Evolutionary conservation across 2,329 filamentous ascomycete species (phyloP).

Genomic region (Emmonsia crescens): DNA sequence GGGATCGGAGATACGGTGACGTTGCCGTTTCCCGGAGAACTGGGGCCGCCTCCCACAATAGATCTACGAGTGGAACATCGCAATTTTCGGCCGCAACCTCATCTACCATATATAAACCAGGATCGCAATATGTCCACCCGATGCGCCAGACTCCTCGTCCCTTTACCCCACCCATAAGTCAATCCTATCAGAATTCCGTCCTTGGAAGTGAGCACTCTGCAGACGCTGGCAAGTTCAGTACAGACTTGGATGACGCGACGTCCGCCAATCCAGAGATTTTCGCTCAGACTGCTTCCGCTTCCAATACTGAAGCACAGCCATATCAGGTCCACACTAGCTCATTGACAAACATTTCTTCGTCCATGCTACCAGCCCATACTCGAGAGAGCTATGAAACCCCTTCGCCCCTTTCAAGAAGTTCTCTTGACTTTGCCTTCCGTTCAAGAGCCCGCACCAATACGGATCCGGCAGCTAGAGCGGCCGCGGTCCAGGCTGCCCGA

Average conservation of each 20-base stretch:
- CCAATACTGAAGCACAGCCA: constrained; percentile 22
- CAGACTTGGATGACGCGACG: constrained; percentile 9
- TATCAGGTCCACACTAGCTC: constrained; percentile 31
- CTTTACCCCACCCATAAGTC: constrained; percentile 43
- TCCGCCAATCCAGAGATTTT: constrained; percentile 3
- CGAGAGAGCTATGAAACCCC: constrained; percentile 42
- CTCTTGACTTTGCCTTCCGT: constrained; percentile 46
- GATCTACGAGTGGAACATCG: constrained; percentile 46
- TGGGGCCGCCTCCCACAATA: constrained; percentile 36
- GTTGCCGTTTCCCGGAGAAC: constrained; percentile 26
- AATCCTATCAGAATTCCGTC: constrained; percentile 41
- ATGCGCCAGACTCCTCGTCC: constrained; percentile 46
- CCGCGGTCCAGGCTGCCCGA: constrained; percentile 45
- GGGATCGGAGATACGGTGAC: constrained; percentile 26
- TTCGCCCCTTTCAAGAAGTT: constrained; percentile 44
- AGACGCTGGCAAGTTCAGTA: constrained; percentile 28
- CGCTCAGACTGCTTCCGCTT: constrained; percentile 26
- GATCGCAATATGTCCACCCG: constrained; percentile 43
- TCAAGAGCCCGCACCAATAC: constrained; percentile 35
- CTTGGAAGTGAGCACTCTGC: constrained; percentile 35
- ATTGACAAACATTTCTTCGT: constrained; percentile 23
- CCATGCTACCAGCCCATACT: constrained; percentile 36
- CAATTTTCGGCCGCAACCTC: constrained; percentile 37
- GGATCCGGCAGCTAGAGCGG: constrained; percentile 45
- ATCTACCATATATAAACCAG: constrained; percentile 39